phyloP scores from a whole-genome alignment of 2,329 filamentous ascomycete genomes.

The Aspergillus aculeatinus region DNA sequence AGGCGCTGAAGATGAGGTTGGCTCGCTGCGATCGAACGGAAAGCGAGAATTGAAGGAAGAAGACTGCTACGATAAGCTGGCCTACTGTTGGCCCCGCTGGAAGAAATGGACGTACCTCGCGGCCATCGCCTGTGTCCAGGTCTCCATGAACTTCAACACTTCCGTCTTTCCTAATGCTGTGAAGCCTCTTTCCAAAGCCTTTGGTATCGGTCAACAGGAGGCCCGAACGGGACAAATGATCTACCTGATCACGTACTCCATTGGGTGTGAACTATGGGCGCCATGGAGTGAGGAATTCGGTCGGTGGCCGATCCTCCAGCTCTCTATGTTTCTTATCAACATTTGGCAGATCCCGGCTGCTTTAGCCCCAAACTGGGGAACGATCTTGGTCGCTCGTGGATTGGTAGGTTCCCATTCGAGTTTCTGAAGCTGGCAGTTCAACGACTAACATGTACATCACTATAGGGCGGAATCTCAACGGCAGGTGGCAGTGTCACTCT shows the following conservation, averaged over 20 bases:
- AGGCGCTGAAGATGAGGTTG: neutral
- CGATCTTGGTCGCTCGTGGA: slow-evolving; percentile 62
- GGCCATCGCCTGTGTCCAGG: slow-evolving; percentile 67
- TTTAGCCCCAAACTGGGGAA: slow-evolving; percentile 67
- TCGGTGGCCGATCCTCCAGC: slow-evolving; percentile 69
- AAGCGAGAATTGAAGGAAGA: slow-evolving; percentile 43
- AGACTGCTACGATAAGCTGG: slow-evolving; percentile 63
- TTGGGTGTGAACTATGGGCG: slow-evolving; percentile 81
- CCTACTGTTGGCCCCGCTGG: slow-evolving; percentile 52
- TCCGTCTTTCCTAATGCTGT: slow-evolving; percentile 68
- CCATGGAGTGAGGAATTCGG: slow-evolving; percentile 81
- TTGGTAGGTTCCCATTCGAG: slow-evolving; percentile 37
- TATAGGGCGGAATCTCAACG: slow-evolving; percentile 54
- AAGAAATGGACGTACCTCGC: slow-evolving; percentile 40
- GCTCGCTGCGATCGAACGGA: slow-evolving; percentile 10
- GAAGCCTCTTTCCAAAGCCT: slow-evolving; percentile 62
- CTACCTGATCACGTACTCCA: slow-evolving; percentile 73
- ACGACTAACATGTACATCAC: neutral
- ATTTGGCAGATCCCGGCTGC: slow-evolving; percentile 69
- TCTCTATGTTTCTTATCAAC: slow-evolving; percentile 70
- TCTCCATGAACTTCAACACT: slow-evolving; percentile 74
- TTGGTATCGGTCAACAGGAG: slow-evolving; percentile 62
- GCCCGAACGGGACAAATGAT: slow-evolving; percentile 70
- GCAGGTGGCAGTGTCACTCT: slow-evolving; percentile 61
- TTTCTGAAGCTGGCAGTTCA: neutral